Base-by-base conservation (phyloP, 495 filamentous ascomycete species). In the Achaetomiella virescens region DNA sequence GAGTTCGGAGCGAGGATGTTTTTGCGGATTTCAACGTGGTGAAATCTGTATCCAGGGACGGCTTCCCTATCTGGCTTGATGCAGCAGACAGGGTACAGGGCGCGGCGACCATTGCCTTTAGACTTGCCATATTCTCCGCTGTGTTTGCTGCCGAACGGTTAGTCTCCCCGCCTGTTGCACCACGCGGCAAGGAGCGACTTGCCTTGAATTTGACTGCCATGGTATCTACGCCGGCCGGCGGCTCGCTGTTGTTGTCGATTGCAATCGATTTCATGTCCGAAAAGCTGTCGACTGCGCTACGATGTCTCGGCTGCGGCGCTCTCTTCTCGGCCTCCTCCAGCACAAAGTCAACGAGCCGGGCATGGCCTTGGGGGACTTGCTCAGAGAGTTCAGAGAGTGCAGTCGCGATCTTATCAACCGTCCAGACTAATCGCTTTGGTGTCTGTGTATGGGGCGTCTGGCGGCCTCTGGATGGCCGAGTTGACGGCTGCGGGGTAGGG, bases 21-120 rank as follows among this genome's bases (percentile, higher is more conserved):
- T 38, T 73, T 77, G 55, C 57, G 66, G n/a, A 78, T 71, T 54
- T 77, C 74, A n/a, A 76, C 72, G 56, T 76, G 73, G 44, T 77
- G 75, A 46, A 76, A 77, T 22, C 69, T 55, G 52, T 78, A 78
- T 8, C 60, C 52, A 18, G 75, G 75, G 3, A 74, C 72, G 6
- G 62, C 61, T 12, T 71, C 70, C 41, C 61, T 67, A 48, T 73
- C 62, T 7, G 72, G 70, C 48, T 70, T 71, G 54, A 78, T 72
- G 55, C 66, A 66, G 21, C 63, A 52, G 8, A 75, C 66, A 5
- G 70, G 70, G 51, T 61, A 67, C 15, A 58, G 38, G 21, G 54
- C 24, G 27, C 66, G 64, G 42, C 66, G 64, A n/a, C 68, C 69
- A 20, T 66, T 59, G 51, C 68, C 67, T 50, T 67, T 73, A n/a